Base-by-base conservation (phyloP, 192 early-diverging fungal genomes). In the Coemansia sp. region DNA sequence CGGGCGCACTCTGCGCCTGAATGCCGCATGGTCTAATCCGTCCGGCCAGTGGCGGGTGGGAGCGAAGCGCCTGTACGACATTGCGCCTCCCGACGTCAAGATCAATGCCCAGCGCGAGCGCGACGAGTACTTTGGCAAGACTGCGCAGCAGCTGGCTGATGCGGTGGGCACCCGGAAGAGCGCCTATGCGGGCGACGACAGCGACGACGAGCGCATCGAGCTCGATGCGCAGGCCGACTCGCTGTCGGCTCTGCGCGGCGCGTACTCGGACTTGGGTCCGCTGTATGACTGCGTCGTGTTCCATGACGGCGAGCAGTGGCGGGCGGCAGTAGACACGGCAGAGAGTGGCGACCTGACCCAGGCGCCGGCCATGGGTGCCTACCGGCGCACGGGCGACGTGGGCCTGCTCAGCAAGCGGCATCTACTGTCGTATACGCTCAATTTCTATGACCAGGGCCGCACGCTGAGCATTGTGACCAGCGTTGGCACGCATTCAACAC, bases 261-360 rank as follows among this genome's bases (percentile, higher is more conserved):
- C 54, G 18, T 95, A 84, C 54, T 70, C 81, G 2, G 92, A 96
- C 60, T 83, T 79, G 2, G 96, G 92, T 11, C 72, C 78, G 19
- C 59, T 87, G 30, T 73, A 82, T 20, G 94, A 94, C 68, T 84
- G 83, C 51, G 84, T 93, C 8, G 78, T 85, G 22, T 96, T 90
- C 68, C 78, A 87, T 58, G 95, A 98, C 56, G 94, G 94, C 28
- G 64, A 67, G 12, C 82, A 86, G 55, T 98, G 90, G 90, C 78
- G 87, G 17, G 91, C 86, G 5, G 87, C 80, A 0, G 50, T 96
- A 18, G 92, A 94, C 64, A 76, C 81, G 11, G 77, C 76, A 41
- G 85, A 84, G 40, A 56, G 79, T 32, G 90, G 92, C 11, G 87
- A 98, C 51, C 77, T 98, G 26, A 58, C 59, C 31, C 60, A 50